These are phyloP conservation scores for Stagonosporopsis rhizophila DNA, from an alignment of 2,329 filamentous ascomycete species.

Conservation along the genomic window DNA sequence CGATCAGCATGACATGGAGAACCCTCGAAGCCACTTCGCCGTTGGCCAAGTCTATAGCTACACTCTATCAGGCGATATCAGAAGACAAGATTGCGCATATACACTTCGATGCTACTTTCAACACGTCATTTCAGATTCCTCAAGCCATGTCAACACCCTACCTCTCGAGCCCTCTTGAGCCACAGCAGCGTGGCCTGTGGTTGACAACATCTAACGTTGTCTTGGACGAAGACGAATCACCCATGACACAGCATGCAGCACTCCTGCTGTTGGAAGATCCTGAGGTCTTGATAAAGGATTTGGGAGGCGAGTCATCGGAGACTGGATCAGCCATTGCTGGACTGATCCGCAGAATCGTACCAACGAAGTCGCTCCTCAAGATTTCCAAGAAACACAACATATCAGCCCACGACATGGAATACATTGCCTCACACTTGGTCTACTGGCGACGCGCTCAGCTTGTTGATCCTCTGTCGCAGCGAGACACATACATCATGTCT, in stretches of 20 bases:
- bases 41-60: conserved; percentile 81
- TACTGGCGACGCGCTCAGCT: conserved; percentile 94
- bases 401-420: conserved; percentile 79
- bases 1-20: conserved; percentile 72
- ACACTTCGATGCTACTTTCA: conserved; percentile 70
- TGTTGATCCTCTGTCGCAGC: conserved; percentile 86
- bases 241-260: conserved; percentile 84
- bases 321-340: conserved; percentile 80
- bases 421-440: conserved; percentile 90
- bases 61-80: conserved; percentile 81
- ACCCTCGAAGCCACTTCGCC: conserved; percentile 76
- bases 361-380: conserved; percentile 73
- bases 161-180: conserved; percentile 72
- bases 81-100: conserved; percentile 86
- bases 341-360: conserved; percentile 66
- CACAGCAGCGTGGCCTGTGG: conserved; percentile 78
- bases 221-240: conserved; percentile 70
- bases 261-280: conserved; percentile 86
- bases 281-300: conserved; percentile 74
- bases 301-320: conserved; percentile 74
- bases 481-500: conserved; percentile 90
- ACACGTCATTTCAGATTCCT: conserved; percentile 69
- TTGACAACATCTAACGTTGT: conserved; percentile 85
- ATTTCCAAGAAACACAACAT: conserved; percentile 75
- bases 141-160: conserved; percentile 72